phyloP scores from a whole-genome alignment of 441 rosid species.

The Rhodomyrtus psidioides region DNA sequence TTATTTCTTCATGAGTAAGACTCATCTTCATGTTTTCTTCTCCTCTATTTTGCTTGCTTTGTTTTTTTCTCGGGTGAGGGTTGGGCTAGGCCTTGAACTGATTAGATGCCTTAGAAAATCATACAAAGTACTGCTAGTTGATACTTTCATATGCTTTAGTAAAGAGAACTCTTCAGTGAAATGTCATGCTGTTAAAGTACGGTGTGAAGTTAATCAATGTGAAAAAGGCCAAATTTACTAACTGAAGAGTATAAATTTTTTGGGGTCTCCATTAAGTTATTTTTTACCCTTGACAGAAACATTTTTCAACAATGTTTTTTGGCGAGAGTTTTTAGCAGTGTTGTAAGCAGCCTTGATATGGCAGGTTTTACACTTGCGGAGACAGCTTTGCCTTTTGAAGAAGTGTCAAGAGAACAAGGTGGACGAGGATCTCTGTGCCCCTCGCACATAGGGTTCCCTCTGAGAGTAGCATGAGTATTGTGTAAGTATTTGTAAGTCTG shows the following conservation, averaged over 20 bases:
- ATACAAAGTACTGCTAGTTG: not conserved
- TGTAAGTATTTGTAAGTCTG: not conserved
- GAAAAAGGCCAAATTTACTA: not conserved
- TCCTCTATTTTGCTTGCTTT: not conserved
- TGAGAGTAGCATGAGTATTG: not conserved
- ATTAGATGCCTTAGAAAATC: not conserved
- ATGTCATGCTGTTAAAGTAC: not conserved
- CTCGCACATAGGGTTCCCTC: conserved; percentile 2
- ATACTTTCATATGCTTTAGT: not conserved
- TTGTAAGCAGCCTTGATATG: not conserved
- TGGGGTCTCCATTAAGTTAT: not conserved
- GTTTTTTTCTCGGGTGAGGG: not conserved
- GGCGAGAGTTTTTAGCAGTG: not conserved
- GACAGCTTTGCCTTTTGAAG: conserved; percentile 17
- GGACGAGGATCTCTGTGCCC: conserved; percentile 14
- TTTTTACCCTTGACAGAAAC: not conserved
- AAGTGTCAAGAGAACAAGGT: conserved; percentile 16
- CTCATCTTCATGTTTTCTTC: not conserved
- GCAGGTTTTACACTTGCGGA: conserved; percentile 11
- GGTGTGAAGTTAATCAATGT: not conserved
- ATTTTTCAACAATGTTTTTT: not conserved
- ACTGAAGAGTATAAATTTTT: not conserved
- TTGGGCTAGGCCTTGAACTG: not conserved
- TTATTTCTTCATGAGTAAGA: not conserved
- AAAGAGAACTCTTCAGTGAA: not conserved